These are phyloP conservation scores for Coemansia sp. DNA, from an alignment of 192 early-diverging fungal species.

Conservation along the genomic window DNA sequence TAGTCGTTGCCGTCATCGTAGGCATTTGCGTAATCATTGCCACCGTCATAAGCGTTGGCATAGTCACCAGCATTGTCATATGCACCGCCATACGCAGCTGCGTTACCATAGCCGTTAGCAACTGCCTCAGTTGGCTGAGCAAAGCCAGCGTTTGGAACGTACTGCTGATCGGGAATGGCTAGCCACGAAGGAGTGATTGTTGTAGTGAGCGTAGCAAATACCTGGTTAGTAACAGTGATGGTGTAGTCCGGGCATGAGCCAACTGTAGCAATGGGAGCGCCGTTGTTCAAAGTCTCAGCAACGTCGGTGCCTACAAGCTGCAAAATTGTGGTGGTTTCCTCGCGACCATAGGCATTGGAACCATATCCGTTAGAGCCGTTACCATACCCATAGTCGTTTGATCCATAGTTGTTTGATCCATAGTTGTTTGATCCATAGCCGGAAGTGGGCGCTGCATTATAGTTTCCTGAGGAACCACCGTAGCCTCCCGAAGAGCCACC, in stretches of 20 bases:
- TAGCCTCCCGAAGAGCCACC: neutral
- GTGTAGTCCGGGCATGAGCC: conserved; percentile 45
- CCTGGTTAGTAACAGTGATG: conserved; percentile 42
- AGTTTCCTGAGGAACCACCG: neutral
- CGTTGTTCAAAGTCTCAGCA: conserved; percentile 36
- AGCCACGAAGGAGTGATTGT: conserved; percentile 43
- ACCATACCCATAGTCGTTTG: conserved; percentile 13
- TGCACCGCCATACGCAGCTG: neutral
- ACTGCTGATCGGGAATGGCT: conserved; percentile 20
- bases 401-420: conserved; percentile 9
- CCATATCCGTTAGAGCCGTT: conserved; percentile 8
- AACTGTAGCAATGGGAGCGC: conserved; percentile 36
- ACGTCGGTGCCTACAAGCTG: conserved; percentile 33
- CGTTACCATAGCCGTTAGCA: conserved; percentile 4
- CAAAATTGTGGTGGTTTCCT: conserved; percentile 30
- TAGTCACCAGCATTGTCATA: conserved; percentile 3
- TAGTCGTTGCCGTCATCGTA: conserved; percentile 3
- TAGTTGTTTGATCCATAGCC: conserved; percentile 8
- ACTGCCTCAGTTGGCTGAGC: neutral
- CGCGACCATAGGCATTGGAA: conserved; percentile 13
- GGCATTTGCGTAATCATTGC: neutral
- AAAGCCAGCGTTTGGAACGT: conserved; percentile 4
- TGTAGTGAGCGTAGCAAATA: conserved; percentile 37
- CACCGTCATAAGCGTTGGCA: neutral
- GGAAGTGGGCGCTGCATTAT: neutral